Base-by-base conservation (phyloP, 2,329 filamentous ascomycete species). In the Cercospora sp. region DNA sequence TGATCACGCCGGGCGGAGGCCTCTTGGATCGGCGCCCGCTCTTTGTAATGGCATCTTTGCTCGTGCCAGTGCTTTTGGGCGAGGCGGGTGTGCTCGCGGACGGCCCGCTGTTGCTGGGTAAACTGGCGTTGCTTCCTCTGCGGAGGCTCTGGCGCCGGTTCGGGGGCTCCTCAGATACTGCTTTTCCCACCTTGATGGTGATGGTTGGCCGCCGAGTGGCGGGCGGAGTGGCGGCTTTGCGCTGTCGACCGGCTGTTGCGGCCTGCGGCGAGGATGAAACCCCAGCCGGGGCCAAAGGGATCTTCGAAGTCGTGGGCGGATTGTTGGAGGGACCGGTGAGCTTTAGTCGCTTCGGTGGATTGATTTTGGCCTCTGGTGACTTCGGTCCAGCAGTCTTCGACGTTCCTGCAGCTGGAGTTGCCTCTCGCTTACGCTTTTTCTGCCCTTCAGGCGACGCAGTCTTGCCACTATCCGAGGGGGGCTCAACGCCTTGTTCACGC, bases 1-100 rank as follows among this genome's bases (percentile, higher is more conserved):
- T 91, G 73, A 93, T 87, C 71, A 91, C 84, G 66, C 91, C 91
- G 10, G 91, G 91, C 31, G 89, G 90, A 57, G 91, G 91, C 66
- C 89, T 84, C 80, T 90, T 92, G 63, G 85, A 82, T 61, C 91
- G 87, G 75, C 88, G 81, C 2, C 72, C 68, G 59, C 69, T 70
- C 63, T 72, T 71, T 23, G 71, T 71, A 65, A 65, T 65, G 30
- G 69, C 61, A 23, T 69, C 60, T 31, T 65, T 63, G 40, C 66
- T 59, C 31, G 68, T 65, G 40, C 71, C 60, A 53, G 30, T 65
- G 23, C 67, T 69, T 53, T 70, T 68, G 8, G 70, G 68, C 10
- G 72, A 72, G 55, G 69, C 61, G 9, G 69, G 51, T 26, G 61
- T 66, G 51, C 69, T 70, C 20, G 64, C 67, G 12, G 71, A 72